Conservation (phyloP, 805 yeast species). For the Saturnispora ahearnii region DNA sequence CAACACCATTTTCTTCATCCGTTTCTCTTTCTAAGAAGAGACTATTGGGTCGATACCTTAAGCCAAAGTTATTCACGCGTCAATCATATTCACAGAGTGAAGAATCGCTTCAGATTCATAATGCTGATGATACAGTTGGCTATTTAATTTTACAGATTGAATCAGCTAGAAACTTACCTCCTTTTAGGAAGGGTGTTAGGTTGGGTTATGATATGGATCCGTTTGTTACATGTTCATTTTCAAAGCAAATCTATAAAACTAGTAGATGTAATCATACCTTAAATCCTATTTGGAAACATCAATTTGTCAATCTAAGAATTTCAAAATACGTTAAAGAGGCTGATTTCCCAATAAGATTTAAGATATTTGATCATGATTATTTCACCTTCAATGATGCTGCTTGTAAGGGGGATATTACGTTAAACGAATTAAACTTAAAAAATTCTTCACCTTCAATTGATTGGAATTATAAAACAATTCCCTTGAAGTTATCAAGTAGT, state of each 20-base stretch:
- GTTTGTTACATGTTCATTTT: conserved; percentile 84
- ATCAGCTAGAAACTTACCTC: conserved; percentile 71
- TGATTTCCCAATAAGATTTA: conserved; percentile 47
- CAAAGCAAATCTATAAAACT: conserved; percentile 78
- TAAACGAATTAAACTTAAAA: conserved; percentile 27
- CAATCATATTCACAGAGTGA: not conserved
- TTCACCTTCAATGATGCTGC: conserved; percentile 78
- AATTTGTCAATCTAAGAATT: conserved; percentile 71
- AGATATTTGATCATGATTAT: conserved; percentile 76
- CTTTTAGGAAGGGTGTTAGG: conserved; percentile 57
- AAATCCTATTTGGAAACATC: conserved; percentile 68
- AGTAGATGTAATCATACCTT: conserved; percentile 75
- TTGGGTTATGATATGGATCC: conserved; percentile 95
- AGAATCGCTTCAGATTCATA: not conserved
- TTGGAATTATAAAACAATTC: conserved; percentile 12
- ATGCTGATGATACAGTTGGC: conserved; percentile 35
- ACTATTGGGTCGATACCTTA: not conserved
- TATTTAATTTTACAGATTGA: conserved; percentile 69
- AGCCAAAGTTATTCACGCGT: conserved; percentile 1
- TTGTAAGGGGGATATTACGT: conserved; percentile 52
- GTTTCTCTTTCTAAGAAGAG: conserved; percentile 5
- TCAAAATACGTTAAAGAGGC: conserved; percentile 55
- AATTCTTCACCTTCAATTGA: not conserved
- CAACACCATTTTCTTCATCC: conserved; percentile 4
- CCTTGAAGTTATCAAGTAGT: conserved; percentile 6